Base-by-base conservation (phyloP, 2,329 filamentous ascomycete species). In the Colletotrichum plurivorum region DNA sequence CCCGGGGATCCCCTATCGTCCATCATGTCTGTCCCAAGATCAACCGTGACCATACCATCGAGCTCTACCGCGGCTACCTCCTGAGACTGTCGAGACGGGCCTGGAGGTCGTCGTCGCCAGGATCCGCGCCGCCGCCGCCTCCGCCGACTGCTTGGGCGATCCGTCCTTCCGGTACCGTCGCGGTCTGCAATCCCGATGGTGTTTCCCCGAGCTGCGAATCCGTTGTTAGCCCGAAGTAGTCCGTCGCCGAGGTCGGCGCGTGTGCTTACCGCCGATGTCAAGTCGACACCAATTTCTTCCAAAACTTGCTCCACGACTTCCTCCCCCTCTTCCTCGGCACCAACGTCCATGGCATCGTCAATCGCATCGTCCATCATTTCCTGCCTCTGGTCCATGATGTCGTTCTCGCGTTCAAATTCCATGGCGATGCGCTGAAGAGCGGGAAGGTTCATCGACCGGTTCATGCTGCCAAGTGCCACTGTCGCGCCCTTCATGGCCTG, bases 281-380 rank as follows among this genome's bases (percentile, higher is more conserved):
- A 87, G 77, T 99, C 95, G 36, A 99, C 91, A 61, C 96, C 96
- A 78, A 99, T 97, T 82, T 98, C 96, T 78, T 98, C 96, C 76
- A 99, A 82, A 5, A 99, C 94, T 81, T 98, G 94, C 76, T 97
- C 97, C 41, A 99, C 94, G 13, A 98, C 93, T 79, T 99, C 96
- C 75, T 99, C 96, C 41, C 95, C 94, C 80, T 98, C 96, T 75
- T 97, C 96, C 77, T 99, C 96, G 70, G 97, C 90, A 16, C 89
- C 90, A 45, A 97, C 85, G 25, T 97, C 96, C 75, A 96, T 98
- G 57, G 95, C 95, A 79, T 99, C 96, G 78, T 99, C 96, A 69
- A 99, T 96, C 20, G 94, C 95, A 81, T 98, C 96, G 78, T 98
- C 95, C 96, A 99, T 98, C 93, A 99, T 98, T 81, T 98, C 96